Conservation (phyloP, 1,284 basidiomycete genomes). For the Microbotryum lychnidis-dioicae region DNA sequence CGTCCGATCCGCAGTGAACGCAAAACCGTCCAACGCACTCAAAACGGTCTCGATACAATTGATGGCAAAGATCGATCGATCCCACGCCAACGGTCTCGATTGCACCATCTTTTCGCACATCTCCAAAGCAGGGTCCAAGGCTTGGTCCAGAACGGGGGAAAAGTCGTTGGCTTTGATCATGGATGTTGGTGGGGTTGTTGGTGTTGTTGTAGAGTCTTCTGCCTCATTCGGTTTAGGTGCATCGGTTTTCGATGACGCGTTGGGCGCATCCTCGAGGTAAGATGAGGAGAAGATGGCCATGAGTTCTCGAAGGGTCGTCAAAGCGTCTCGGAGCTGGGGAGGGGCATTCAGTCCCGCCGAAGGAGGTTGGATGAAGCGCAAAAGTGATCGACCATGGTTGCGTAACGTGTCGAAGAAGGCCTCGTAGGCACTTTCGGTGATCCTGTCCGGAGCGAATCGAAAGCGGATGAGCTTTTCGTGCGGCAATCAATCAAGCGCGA, state of each 20-base stretch:
- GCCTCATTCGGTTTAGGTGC: slow-evolving; percentile 15
- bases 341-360: slow-evolving; percentile 70
- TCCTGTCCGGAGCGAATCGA: slow-evolving; percentile 45
- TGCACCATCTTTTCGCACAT: slow-evolving; percentile 64
- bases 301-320: slow-evolving; percentile 74
- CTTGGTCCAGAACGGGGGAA: slow-evolving; percentile 62
- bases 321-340: slow-evolving; percentile 65
- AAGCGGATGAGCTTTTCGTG: not conserved
- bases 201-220: too few relatives aligned
- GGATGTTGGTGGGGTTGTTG: slow-evolving; percentile 24
- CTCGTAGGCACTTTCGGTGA: slow-evolving; percentile 68
- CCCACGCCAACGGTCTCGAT: slow-evolving; percentile 56
- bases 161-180: slow-evolving; percentile 53
- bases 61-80: slow-evolving; percentile 66
- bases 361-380: slow-evolving; percentile 61
- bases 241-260: slow-evolving; percentile 3
- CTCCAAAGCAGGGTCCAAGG: slow-evolving; percentile 70
- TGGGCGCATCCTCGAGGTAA: slow-evolving; percentile 52
- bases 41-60: slow-evolving; percentile 75
- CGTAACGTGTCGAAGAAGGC: slow-evolving; percentile 79
- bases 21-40: slow-evolving; percentile 44
- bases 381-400: slow-evolving; percentile 64
- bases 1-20: slow-evolving; percentile 61
- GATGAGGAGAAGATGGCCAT: slow-evolving; percentile 80
- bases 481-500: too few relatives aligned